Evolutionary conservation across 1,284 basidiomycete genomes (phyloP).

Genomic region (Ceratobasidium sp.): DNA sequence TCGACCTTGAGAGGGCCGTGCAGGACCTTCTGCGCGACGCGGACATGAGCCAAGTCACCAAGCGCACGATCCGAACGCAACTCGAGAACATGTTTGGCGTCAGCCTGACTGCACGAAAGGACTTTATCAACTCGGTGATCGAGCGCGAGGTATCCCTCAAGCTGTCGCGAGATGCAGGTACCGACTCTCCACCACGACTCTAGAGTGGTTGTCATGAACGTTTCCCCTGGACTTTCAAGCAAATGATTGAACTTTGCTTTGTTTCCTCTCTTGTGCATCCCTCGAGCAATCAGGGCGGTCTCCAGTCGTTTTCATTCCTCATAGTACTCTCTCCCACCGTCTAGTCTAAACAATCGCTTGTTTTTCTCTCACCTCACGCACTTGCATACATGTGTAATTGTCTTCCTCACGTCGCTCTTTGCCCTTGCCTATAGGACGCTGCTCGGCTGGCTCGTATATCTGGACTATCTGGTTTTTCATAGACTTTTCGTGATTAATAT

Average conservation of each 20-base stretch:
- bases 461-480: constrained; percentile 32
- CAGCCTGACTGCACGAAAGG: constrained; percentile 50
- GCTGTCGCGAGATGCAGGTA: not conserved
- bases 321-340: constrained; percentile 29
- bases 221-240: not conserved
- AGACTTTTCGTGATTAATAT: constrained; percentile 39
- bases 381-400: constrained; percentile 36
- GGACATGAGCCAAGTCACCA: constrained; percentile 87
- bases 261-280: constrained; percentile 22
- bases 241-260: constrained; percentile 16
- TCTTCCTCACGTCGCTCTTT: constrained; percentile 37
- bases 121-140: constrained; percentile 49
- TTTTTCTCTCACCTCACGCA: constrained; percentile 33
- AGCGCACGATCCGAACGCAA: constrained; percentile 82
- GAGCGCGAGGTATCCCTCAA: constrained; percentile 35
- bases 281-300: constrained; percentile 25
- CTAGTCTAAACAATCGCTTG: constrained; percentile 36
- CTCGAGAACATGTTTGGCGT: constrained; percentile 74
- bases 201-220: not conserved
- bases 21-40: constrained; percentile 73
- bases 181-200: constrained; percentile 23
- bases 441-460: constrained; percentile 8
- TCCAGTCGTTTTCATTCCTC: constrained; percentile 26
- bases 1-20: constrained; percentile 75
- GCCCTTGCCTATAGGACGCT: constrained; percentile 30